Conservation (phyloP, 2,329 filamentous ascomycete species). For the Aspergillus neoniger region DNA sequence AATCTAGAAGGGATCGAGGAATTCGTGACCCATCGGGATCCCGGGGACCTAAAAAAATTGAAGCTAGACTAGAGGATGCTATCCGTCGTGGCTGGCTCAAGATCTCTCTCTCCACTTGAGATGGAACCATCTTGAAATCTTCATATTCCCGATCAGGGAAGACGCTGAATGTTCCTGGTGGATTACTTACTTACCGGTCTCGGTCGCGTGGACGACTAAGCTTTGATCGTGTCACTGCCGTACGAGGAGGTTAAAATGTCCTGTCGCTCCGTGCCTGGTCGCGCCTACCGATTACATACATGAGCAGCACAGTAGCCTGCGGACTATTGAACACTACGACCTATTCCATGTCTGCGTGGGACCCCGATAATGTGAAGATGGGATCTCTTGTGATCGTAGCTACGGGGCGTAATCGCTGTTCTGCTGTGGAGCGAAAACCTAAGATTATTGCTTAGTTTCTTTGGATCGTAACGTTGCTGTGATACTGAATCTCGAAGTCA, state of each 20-base stretch:
- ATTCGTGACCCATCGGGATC: too few relatives aligned
- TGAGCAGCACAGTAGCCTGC: background rate
- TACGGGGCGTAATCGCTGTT: background rate
- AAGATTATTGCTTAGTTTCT: background rate
- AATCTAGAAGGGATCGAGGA: background rate
- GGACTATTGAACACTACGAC: slow-evolving; percentile 3
- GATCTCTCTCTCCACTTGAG: background rate
- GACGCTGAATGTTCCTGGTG: background rate
- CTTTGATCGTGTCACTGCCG: background rate
- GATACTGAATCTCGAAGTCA: background rate
- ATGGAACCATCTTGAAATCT: background rate
- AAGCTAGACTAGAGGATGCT: background rate
- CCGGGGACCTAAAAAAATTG: background rate
- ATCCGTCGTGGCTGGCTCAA: background rate
- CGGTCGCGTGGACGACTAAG: slow-evolving; percentile 7
- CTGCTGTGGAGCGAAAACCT: background rate
- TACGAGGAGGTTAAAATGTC: background rate
- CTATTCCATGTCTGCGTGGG: background rate
- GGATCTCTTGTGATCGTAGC: background rate
- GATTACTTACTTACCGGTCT: background rate
- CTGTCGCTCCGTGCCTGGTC: background rate
- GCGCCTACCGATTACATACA: background rate
- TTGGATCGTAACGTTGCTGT: background rate
- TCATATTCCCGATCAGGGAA: slow-evolving; percentile 3
- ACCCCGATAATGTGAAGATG: background rate